phyloP scores from a whole-genome alignment of 73 alveolate species.

The Uronychia setigera region DNA sequence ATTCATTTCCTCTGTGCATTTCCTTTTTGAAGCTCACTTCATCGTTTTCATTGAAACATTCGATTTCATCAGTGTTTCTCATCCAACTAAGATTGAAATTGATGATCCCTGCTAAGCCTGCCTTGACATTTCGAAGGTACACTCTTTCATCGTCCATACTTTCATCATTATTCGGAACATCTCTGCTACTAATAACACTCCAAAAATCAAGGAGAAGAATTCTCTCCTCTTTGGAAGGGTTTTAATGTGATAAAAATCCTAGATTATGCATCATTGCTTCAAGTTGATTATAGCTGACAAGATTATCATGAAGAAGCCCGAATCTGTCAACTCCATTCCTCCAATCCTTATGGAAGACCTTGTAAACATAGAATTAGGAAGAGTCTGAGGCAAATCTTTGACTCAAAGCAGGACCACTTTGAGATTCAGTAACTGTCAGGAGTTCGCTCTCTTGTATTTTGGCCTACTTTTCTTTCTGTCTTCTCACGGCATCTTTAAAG shows the following conservation, averaged over 20 bases:
- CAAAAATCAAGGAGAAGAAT: neutral
- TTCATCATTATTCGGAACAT: neutral
- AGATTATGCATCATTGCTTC: neutral
- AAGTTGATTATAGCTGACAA: neutral
- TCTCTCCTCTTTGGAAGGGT: neutral
- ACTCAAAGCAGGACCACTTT: neutral
- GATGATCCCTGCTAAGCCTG: neutral
- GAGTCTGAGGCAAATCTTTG: neutral
- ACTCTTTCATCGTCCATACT: neutral
- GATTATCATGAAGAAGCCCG: neutral
- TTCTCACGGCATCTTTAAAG: conserved; percentile 30
- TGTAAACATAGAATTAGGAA: neutral
- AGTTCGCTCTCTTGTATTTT: conserved; percentile 1
- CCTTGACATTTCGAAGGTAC: neutral
- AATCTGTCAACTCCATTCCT: neutral
- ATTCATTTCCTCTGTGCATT: too few relatives aligned
- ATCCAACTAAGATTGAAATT: neutral
- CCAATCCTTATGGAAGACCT: neutral
- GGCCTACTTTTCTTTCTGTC: conserved; percentile 19
- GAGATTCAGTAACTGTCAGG: neutral
- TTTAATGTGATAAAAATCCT: neutral
- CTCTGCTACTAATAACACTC: neutral
- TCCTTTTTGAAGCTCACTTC: neutral
- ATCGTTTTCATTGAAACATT: neutral
- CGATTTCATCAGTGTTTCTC: neutral